Percentiles rank a stretch among this genome's conserved stretches.
Conservation (phyloP, 2,329 filamentous ascomycete species). For the Elsinoe ampelina region DNA sequence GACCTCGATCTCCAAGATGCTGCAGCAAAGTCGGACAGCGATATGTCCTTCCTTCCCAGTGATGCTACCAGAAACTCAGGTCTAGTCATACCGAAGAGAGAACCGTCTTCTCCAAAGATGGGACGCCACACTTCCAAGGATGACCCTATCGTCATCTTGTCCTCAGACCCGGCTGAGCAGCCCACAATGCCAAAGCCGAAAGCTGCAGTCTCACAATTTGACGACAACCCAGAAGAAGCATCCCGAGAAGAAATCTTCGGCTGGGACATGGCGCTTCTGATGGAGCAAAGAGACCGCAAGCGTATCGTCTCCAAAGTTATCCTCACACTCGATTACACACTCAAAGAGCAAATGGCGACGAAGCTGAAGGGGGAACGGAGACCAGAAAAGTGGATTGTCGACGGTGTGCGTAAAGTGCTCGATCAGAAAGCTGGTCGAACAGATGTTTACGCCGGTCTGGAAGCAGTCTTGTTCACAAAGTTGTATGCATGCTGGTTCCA, state of each 20-base stretch:
- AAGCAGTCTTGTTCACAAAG: background rate
- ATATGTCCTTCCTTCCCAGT: slow-evolving; percentile 1
- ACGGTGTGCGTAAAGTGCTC: background rate
- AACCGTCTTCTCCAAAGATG: background rate
- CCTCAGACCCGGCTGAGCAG: background rate
- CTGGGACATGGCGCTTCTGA: background rate
- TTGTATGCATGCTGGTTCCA: slow-evolving; percentile 12
- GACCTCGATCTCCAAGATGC: background rate
- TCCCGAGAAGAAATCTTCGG: background rate
- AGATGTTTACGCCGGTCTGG: background rate
- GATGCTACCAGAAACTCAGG: background rate
- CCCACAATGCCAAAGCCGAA: background rate
- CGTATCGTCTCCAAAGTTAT: slow-evolving; percentile 9
- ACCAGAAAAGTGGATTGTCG: background rate
- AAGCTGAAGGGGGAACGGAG: background rate
- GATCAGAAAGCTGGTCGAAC: background rate
- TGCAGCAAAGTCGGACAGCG: slow-evolving; percentile 5
- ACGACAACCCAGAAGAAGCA: background rate
- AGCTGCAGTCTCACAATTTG: background rate
- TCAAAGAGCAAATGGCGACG: background rate
- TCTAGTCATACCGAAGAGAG: background rate
- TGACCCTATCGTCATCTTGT: slow-evolving; percentile 2
- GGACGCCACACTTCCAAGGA: background rate
- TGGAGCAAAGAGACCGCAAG: slow-evolving; percentile 1
- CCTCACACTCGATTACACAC: background rate